Evolutionary conservation across 2,329 filamentous ascomycete genomes (phyloP).

Genomic region (Epichloe gansuensis): DNA sequence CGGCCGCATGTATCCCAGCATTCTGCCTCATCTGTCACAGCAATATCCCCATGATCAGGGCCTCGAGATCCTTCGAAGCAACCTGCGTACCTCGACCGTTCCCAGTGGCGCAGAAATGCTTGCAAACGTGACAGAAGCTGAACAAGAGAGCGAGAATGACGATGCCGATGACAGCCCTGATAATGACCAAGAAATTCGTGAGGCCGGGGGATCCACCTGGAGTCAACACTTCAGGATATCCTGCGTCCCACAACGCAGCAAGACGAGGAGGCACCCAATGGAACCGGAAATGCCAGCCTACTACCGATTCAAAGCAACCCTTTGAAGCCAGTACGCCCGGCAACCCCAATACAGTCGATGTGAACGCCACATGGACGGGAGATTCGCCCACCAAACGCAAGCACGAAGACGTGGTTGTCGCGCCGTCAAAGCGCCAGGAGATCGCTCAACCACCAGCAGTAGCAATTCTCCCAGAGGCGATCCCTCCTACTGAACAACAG

Average conservation of each 20-base stretch:
- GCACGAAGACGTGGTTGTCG: constrained; percentile 23
- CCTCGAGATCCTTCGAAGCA: constrained; percentile 59
- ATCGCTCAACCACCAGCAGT: constrained; percentile 17
- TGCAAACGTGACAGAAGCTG: constrained; percentile 23
- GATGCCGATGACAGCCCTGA: constrained; percentile 19
- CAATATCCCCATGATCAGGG: constrained; percentile 49
- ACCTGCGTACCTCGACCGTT: constrained; percentile 33
- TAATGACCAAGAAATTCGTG: constrained; percentile 10
- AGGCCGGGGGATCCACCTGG: neutral
- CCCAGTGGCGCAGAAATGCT: constrained; percentile 16
- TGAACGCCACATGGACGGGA: constrained; percentile 8
- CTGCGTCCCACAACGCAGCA: constrained; percentile 12
- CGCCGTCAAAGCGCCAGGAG: constrained; percentile 29
- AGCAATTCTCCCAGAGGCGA: constrained; percentile 7
- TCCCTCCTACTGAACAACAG: constrained; percentile 10
- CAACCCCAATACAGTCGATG: neutral
- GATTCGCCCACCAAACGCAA: constrained; percentile 26
- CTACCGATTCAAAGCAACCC: constrained; percentile 24
- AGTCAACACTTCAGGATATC: neutral
- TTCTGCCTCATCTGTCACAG: constrained; percentile 66
- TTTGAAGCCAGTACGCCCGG: constrained; percentile 14
- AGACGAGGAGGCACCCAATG: constrained; percentile 9
- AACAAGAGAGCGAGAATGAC: constrained; percentile 25
- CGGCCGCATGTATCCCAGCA: constrained; percentile 55
- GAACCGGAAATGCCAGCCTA: constrained; percentile 13